Evolutionary conservation across 2,329 filamentous ascomycete species (phyloP).

Genomic region (Ciborinia camelliae): DNA sequence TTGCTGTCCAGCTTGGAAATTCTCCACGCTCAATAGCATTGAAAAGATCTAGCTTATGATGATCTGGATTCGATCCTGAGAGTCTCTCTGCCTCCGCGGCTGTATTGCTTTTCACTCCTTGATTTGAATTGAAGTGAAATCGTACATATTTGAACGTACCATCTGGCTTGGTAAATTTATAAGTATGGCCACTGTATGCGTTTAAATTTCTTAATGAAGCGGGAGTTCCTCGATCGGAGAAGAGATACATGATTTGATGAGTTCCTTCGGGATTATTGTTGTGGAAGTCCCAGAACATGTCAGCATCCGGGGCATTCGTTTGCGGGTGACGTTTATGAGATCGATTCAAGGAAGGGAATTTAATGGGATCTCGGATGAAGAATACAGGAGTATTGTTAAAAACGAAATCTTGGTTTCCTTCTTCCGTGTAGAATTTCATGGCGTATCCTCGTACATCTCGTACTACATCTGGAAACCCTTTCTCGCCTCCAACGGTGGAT

Average conservation of each 20-base stretch:
- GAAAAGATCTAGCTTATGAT: slow-evolving; percentile 60
- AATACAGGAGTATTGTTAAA: slow-evolving; percentile 52
- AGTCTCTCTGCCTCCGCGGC: slow-evolving; percentile 56
- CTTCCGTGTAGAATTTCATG: slow-evolving; percentile 49
- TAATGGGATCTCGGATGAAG: slow-evolving; percentile 66
- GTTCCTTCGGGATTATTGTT: slow-evolving; percentile 46
- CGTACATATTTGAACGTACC: slow-evolving; percentile 64
- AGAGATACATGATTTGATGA: slow-evolving; percentile 63
- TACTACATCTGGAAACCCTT: slow-evolving; percentile 43
- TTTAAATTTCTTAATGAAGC: slow-evolving; percentile 65
- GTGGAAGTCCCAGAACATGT: slow-evolving; percentile 21
- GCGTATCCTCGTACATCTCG: slow-evolving; percentile 48
- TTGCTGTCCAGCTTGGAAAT: slow-evolving; percentile 60
- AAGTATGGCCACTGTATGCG: slow-evolving; percentile 64
- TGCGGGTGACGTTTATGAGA: slow-evolving; percentile 44
- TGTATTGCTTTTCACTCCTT: slow-evolving; percentile 58
- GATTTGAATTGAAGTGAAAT: slow-evolving; percentile 60
- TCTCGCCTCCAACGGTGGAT: slow-evolving; percentile 45
- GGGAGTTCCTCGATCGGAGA: slow-evolving; percentile 63
- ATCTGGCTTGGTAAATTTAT: slow-evolving; percentile 63
- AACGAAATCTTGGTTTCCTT: slow-evolving; percentile 45
- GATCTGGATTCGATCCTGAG: slow-evolving; percentile 57
- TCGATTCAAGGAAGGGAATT: slow-evolving; percentile 57
- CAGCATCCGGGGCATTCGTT: slow-evolving; percentile 38
- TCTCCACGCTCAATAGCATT: slow-evolving; percentile 59